Base-by-base conservation (phyloP, 2,329 filamentous ascomycete species). In the Trichoderma afroharzianum region DNA sequence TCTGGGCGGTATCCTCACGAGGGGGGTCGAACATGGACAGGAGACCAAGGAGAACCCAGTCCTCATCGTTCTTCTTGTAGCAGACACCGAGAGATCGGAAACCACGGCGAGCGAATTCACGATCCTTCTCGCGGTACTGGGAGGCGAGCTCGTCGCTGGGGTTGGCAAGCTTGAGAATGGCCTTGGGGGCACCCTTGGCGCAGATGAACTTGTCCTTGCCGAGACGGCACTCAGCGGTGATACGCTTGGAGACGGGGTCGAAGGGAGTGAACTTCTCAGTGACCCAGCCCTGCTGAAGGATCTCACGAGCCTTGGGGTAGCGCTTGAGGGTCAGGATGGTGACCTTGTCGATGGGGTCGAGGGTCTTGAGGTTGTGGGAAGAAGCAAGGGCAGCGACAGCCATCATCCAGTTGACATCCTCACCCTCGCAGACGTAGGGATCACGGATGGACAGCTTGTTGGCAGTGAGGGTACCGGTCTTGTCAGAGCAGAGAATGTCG, bases 31-130 rank as follows among this genome's bases (percentile, higher is more conserved):
- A 93, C 88, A 93, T 97, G 79, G 94, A 94, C 92, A 97, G 95
- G 79, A 97, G 97, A 79, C 94, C 94, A 77, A 97, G 90, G 77
- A 97, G 95, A 82, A 97, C 93, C 94, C 94, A 97, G 70, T 88
- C 86, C 79, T 89, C 88, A 81, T 92, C 89, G 80, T 89, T 92
- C 81, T 92, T 91, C 88, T 96, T 97, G 84, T 94, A 93, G 78
- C 93, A 93, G 85, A 97, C 92, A 88, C 94, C 94, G 63, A 97
- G 92, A 73, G 94, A 96, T 83, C 94, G 93, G 88, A 97, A 97
- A 85, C 94, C 94, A 88, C 94, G 93, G 78, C 91, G 93, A 77
- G 94, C 94, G 80, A 97, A 97, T 82, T 97, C 94, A 67, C 92
- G 92, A 73, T 97, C 93, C 83, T 94, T 95, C 85, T 93, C 94